Base-by-base conservation (phyloP, 2,329 filamentous ascomycete species). In the Samsoniella hepiali region DNA sequence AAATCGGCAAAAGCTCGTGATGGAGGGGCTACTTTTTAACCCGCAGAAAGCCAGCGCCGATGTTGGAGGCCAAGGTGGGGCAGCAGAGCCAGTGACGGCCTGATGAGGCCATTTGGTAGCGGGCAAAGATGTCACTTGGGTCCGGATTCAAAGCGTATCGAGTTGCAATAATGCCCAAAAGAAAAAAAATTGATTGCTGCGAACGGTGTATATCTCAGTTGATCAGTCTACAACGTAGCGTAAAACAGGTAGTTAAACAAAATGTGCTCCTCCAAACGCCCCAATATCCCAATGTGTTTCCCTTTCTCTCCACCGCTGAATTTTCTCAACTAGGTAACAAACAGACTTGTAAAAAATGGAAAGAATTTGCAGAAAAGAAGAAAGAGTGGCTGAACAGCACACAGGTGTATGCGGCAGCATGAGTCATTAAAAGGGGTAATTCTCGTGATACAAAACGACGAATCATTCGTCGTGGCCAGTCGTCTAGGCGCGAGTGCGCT, bases 401-500 rank as follows among this genome's bases (percentile, higher is more conserved):
- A 50, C 3, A 27, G 17, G 11, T 15, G n/a, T 31, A 38, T 38
- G 27, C 51, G 5, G 22, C 53, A 62, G 51, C 44, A 27, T 56
- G 42, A 40, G 50, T 56, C 51, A 62, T 62, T 55, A 55, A 50
- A 57, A 55, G 31, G 38, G 57, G 60, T 55, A 50, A 50, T 62
- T 44, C 60, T 45, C 50, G 17, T 62, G 32, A 49, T 62, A 36
- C 58, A 61, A 64, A 29, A 56, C 42, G 56, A 47, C 49, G 58
- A 34, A 31, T 29, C 3, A 22, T 50, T 68, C 6, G 27, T 27
- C 22, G 9, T 8, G 22, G 32, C 42, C 44, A 49, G 32, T 45
- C 7, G 15, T n/a, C 50, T 66, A 78, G 51, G 71, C 71, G 31
- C 77, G 76, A 50, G 70, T 70, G 62, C 77, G 75, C 70, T 79